Evolutionary conservation across 2,329 filamentous ascomycete species (phyloP).

Genomic region (Peltaster fructicola): DNA sequence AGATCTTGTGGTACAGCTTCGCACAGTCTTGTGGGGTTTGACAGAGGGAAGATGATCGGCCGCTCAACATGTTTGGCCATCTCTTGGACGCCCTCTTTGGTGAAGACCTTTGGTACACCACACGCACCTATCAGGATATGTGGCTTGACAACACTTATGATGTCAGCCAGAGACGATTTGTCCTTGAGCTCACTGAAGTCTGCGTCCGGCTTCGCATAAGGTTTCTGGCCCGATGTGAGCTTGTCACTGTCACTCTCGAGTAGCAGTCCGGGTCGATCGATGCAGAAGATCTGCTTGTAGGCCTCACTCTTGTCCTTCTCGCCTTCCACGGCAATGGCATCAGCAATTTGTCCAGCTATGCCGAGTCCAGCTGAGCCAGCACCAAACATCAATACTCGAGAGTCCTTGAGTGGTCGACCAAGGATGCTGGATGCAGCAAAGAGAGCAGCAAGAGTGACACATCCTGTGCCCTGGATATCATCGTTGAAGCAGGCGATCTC

Average conservation of each 20-base stretch:
- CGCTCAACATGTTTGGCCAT: slow-evolving; percentile 58
- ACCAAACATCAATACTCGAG: slow-evolving; percentile 60
- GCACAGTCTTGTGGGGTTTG: slow-evolving; percentile 69
- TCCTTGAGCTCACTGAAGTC: slow-evolving; percentile 45
- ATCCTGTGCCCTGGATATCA: slow-evolving; percentile 77
- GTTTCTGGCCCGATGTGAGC: slow-evolving; percentile 48
- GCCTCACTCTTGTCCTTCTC: slow-evolving; percentile 56
- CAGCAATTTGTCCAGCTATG: slow-evolving; percentile 69
- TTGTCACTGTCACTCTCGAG: slow-evolving; percentile 42
- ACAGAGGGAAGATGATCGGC: slow-evolving; percentile 77
- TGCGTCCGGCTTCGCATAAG: slow-evolving; percentile 45
- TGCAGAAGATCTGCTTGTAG: slow-evolving; percentile 57
- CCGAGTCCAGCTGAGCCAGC: slow-evolving; percentile 68
- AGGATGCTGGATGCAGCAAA: slow-evolving; percentile 57
- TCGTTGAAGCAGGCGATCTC: slow-evolving; percentile 78
- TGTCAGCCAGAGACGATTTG: slow-evolving; percentile 41
- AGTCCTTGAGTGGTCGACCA: slow-evolving; percentile 46
- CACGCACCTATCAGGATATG: slow-evolving; percentile 75
- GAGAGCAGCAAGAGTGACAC: slow-evolving; percentile 69
- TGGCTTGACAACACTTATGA: slow-evolving; percentile 55
- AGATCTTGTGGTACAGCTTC: slow-evolving; percentile 66
- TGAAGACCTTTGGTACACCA: slow-evolving; percentile 60
- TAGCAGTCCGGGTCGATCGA: slow-evolving; percentile 62
- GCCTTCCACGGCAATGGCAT: slow-evolving; percentile 56
- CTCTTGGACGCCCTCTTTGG: slow-evolving; percentile 50